Evolutionary conservation across 176 grass and related monocot genomes (phyloP).

Genomic region (Aegilops speltoides): DNA sequence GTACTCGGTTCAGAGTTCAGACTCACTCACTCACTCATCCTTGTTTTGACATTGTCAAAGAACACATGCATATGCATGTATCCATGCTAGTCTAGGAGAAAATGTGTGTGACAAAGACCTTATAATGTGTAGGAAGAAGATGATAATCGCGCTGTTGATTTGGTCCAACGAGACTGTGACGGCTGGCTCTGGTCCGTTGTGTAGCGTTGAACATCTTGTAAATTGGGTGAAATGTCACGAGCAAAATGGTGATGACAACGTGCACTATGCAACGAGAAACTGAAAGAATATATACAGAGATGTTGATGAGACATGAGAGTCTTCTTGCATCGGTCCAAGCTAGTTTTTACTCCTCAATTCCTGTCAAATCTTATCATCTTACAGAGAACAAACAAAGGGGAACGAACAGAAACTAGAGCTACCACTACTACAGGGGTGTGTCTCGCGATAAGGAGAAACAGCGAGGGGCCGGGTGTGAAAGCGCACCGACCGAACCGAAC

Average conservation of each 20-base stretch:
- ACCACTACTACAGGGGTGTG: background rate
- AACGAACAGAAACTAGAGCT: background rate
- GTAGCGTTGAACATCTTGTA: background rate
- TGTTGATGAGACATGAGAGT: too few relatives aligned
- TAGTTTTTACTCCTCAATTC: background rate
- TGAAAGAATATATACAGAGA: background rate
- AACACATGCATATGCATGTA: too few relatives aligned
- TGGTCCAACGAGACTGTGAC: background rate
- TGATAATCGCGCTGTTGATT: too few relatives aligned
- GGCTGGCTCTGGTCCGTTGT: too few relatives aligned
- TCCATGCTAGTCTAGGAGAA: too few relatives aligned
- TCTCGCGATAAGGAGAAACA: background rate
- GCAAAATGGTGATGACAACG: background rate
- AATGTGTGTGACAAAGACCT: too few relatives aligned
- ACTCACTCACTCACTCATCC: too few relatives aligned
- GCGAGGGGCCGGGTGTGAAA: background rate
- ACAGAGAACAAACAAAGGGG: background rate
- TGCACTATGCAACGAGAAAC: background rate
- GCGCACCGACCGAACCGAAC: background rate
- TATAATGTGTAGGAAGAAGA: too few relatives aligned
- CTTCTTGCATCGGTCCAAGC: background rate
- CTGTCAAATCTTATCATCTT: background rate
- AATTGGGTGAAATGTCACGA: background rate
- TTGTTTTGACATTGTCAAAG: too few relatives aligned
- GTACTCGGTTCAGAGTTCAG: too few relatives aligned